A percentile compares a stretch with the other conserved stretches of the same genome.
Evolutionary conservation across 768 basidiomycete genomes (phyloP).

Genomic region (Termitomyces sp.): DNA sequence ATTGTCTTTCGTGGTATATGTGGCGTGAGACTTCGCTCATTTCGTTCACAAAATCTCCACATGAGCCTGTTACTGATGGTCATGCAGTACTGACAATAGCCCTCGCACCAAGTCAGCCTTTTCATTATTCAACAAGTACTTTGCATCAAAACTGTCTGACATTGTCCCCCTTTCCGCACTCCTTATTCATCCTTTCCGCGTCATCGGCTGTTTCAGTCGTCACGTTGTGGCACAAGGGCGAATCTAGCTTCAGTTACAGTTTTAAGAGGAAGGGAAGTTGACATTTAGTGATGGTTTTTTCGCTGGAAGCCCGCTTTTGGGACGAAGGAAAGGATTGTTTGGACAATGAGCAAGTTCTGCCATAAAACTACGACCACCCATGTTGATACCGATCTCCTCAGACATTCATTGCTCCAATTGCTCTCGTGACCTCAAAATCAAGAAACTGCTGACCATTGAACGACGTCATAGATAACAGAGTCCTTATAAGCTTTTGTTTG

Average conservation of each 20-base stretch:
- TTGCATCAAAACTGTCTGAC: conserved; percentile 1
- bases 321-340: not conserved
- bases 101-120: too few relatives aligned
- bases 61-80: too few relatives aligned
- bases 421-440: not conserved
- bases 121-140: not conserved
- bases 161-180: not conserved
- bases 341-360: not conserved
- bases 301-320: not conserved
- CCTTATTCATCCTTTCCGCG: not conserved
- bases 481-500: conserved; percentile 1
- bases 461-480: conserved; percentile 4
- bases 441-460: conserved; percentile 1
- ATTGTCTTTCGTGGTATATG: not conserved
- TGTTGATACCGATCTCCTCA: not conserved
- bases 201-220: conserved; percentile 1
- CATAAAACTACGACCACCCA: not conserved
- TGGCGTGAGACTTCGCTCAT: not conserved
- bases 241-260: not conserved
- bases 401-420: conserved; percentile 2
- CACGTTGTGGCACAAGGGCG: not conserved
- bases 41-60: not conserved
- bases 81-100: not conserved
- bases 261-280: not conserved
- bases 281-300: not conserved